phyloP scores from a whole-genome alignment of 2,329 filamentous ascomycete species.

The Fusarium chuoi region DNA sequence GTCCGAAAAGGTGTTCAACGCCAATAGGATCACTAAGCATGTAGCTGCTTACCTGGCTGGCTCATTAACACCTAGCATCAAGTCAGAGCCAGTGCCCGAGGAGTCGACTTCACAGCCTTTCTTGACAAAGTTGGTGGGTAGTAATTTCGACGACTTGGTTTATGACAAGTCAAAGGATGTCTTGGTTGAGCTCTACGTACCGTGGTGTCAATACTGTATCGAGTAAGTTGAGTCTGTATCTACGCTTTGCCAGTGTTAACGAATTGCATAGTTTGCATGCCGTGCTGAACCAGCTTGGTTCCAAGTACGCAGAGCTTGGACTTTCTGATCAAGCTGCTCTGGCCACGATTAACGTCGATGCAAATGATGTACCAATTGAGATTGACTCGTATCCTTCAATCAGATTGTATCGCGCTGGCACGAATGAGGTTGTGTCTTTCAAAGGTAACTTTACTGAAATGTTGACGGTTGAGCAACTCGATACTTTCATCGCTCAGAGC shows the following conservation, averaged over 20 bases:
- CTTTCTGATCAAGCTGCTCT: not conserved
- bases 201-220: conserved; percentile 1
- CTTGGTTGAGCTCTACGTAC: not conserved
- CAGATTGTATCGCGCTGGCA: not conserved
- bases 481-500: not conserved
- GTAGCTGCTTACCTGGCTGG: not conserved
- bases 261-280: not conserved
- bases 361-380: not conserved
- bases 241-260: not conserved
- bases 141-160: not conserved
- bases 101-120: not conserved
- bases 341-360: not conserved
- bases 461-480: not conserved
- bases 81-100: not conserved
- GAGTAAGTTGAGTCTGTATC: not conserved
- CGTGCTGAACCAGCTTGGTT: not conserved
- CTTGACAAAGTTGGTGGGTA: not conserved
- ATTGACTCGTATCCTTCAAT: conserved; percentile 2
- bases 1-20: not conserved
- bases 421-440: not conserved
- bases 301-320: not conserved
- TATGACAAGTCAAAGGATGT: not conserved
- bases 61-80: not conserved
- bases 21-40: not conserved
- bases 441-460: not conserved